Conservation (phyloP, 2,329 filamentous ascomycete genomes). For the Fusarium zealandicum region DNA sequence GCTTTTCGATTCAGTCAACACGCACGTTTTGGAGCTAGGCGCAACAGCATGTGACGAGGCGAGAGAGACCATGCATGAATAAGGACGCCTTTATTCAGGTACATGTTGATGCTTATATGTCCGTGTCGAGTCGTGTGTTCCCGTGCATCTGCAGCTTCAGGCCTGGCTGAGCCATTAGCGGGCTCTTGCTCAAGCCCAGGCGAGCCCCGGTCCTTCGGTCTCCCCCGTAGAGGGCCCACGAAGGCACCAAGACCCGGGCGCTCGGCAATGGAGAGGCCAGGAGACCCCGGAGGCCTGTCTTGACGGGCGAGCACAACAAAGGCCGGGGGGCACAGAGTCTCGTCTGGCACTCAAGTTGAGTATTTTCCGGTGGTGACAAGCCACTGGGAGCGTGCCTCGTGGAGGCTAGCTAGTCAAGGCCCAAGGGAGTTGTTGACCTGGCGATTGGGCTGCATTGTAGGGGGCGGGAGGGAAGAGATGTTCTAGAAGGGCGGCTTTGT, state of each 20-base stretch:
- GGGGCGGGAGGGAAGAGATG: background rate
- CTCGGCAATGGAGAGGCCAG: slow-evolving; percentile 6
- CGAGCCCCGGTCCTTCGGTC: slow-evolving; percentile 22
- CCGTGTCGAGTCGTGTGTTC: background rate
- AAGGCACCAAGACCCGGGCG: slow-evolving; percentile 15
- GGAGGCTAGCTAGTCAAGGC: no score
- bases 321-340: no score
- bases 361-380: background rate
- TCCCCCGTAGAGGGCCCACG: slow-evolving; percentile 19
- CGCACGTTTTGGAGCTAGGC: slow-evolving; percentile 15
- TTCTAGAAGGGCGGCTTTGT: slow-evolving; percentile 36
- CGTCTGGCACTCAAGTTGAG: no score
- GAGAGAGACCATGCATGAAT: background rate
- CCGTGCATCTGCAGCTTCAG: background rate
- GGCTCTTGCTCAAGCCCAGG: slow-evolving; percentile 18
- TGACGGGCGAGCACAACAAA: background rate
- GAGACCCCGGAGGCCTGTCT: slow-evolving; percentile 7
- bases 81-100: slow-evolving; percentile 2
- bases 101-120: background rate
- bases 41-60: background rate
- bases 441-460: slow-evolving; percentile 16
- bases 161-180: slow-evolving; percentile 24
- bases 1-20: slow-evolving; percentile 19
- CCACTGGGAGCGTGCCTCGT: background rate
- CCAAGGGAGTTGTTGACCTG: slow-evolving; percentile 27